Conservation (phyloP, 257 asterid species). For the Solanum pimpinellifolium region DNA sequence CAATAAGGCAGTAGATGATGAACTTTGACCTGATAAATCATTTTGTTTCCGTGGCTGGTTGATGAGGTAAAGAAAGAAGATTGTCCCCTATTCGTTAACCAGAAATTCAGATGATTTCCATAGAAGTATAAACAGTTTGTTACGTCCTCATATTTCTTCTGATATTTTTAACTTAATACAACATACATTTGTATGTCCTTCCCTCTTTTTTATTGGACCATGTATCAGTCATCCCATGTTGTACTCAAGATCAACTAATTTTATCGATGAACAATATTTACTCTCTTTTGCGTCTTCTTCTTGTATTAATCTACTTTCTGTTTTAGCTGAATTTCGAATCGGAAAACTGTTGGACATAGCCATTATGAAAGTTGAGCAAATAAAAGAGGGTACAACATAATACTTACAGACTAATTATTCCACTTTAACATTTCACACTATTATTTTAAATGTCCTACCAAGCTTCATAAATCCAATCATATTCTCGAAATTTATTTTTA, state of each 20-base stretch:
- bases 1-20: slow-evolving; percentile 8
- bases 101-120: neutral
- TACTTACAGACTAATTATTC: neutral
- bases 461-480: too few species aligned
- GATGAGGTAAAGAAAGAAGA: neutral
- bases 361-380: neutral
- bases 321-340: neutral
- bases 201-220: neutral
- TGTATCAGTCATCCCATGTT: neutral
- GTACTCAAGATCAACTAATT: neutral
- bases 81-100: neutral
- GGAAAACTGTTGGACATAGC: neutral
- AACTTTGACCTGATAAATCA: slow-evolving; percentile 22
- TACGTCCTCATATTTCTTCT: neutral
- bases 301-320: neutral
- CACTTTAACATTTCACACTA: neutral
- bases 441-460: neutral
- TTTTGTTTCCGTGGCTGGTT: neutral
- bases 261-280: neutral
- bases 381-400: neutral
- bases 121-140: neutral
- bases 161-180: neutral
- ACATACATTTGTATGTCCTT: neutral
- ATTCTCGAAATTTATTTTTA: too few species aligned
- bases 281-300: neutral